Evolutionary conservation across 2,329 filamentous ascomycete genomes (phyloP).

Genomic region (Fusarium sp.): DNA sequence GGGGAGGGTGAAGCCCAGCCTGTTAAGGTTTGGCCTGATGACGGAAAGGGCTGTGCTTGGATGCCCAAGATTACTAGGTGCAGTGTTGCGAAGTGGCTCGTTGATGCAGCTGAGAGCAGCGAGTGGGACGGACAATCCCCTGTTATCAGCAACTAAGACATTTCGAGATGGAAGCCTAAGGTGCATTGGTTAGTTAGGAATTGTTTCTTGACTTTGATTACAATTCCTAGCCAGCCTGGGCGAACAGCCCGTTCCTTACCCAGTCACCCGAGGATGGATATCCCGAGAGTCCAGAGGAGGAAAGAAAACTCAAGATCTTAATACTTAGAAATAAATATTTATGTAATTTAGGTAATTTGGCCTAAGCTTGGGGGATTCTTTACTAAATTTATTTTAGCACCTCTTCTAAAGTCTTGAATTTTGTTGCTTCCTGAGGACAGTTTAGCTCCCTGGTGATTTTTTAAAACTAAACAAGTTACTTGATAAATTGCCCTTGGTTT

Average conservation of each 20-base stretch:
- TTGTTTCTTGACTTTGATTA: accelerated
- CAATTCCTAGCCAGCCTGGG: accelerated
- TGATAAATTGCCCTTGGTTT: too few relatives aligned
- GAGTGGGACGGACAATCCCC: constrained; percentile 18
- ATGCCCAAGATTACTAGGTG: constrained; percentile 24
- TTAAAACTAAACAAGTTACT: too few relatives aligned
- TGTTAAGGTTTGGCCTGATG: constrained; percentile 25
- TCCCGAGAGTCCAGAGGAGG: accelerated
- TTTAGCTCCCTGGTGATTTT: too few relatives aligned
- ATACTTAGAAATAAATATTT: too few relatives aligned
- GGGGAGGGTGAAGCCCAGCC: not conserved
- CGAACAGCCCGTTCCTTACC: accelerated
- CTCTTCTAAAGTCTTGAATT: too few relatives aligned
- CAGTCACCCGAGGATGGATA: too few relatives aligned
- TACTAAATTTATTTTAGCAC: too few relatives aligned
- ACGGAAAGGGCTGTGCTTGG: constrained; percentile 29
- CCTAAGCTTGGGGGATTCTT: too few relatives aligned
- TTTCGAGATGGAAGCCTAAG: not conserved
- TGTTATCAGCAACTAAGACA: constrained; percentile 13
- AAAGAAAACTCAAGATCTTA: too few relatives aligned
- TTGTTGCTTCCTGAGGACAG: too few relatives aligned
- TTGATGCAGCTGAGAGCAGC: constrained; percentile 7
- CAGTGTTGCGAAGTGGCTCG: constrained; percentile 19
- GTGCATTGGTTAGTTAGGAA: accelerated
- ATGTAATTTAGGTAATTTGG: too few relatives aligned